Percentiles rank a stretch among this genome's conserved stretches.
Evolutionary conservation across 371 early-diverging fungal genomes (phyloP).

Genomic region (Mucor indicus): DNA sequence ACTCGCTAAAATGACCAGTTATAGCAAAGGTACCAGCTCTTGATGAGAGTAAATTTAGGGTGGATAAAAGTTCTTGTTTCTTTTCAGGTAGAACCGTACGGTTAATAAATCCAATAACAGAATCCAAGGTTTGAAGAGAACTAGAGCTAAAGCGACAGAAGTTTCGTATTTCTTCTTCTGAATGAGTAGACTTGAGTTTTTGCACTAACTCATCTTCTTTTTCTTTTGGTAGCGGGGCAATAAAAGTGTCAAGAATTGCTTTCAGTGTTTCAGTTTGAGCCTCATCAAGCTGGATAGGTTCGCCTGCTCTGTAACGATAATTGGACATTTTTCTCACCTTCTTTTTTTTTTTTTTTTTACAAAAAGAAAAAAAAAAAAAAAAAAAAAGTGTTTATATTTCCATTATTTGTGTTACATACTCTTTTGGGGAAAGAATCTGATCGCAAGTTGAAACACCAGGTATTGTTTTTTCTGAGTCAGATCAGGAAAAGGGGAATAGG

Average conservation of each 20-base stretch:
- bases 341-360: too few relatives aligned
- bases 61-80: constrained; percentile 23
- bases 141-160: constrained; percentile 9
- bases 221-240: constrained; percentile 12
- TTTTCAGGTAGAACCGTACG: constrained; percentile 37
- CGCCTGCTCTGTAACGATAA: constrained; percentile 10
- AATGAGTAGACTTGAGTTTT: constrained; percentile 10
- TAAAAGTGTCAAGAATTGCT: constrained; percentile 13
- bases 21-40: constrained; percentile 55
- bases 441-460: too few relatives aligned
- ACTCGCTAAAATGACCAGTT: constrained; percentile 50
- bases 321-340: too few relatives aligned
- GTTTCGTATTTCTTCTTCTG: constrained; percentile 12
- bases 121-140: constrained; percentile 9
- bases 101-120: constrained; percentile 18
- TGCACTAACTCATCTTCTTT: constrained; percentile 17
- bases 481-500: too few relatives aligned
- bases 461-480: too few relatives aligned
- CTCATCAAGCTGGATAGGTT: constrained; percentile 1
- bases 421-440: too few relatives aligned
- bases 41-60: constrained; percentile 30
- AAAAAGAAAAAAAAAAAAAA: background rate
- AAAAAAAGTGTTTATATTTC: too few relatives aligned
- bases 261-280: constrained; percentile 11
- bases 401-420: too few relatives aligned